phyloP scores from a whole-genome alignment of 2,329 filamentous ascomycete species.

The Alternaria panax region DNA sequence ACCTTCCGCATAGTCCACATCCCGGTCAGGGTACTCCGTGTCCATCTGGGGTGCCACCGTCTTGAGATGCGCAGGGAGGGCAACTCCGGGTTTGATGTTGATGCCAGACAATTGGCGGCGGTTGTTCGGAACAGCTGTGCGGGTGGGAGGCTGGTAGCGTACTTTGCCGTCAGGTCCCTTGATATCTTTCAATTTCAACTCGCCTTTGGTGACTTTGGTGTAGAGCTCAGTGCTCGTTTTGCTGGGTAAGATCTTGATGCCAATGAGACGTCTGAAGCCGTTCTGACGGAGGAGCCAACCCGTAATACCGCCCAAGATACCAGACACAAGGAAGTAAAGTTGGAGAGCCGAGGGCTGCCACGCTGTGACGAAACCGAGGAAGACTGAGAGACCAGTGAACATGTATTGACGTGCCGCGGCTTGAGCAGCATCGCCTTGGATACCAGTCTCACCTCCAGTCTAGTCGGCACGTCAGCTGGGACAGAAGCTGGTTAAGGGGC shows the following conservation, averaged over 20 bases:
- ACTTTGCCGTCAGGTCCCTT: conserved; percentile 35
- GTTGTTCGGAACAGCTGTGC: conserved; percentile 11
- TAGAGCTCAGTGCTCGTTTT: conserved; percentile 36
- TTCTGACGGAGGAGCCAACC: conserved; percentile 49
- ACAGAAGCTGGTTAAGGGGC: conserved; percentile 10
- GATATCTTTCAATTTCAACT: conserved; percentile 35
- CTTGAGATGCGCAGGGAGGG: conserved; percentile 36
- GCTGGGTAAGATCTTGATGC: conserved; percentile 42
- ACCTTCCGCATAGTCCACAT: conserved; percentile 33
- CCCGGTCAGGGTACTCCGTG: conserved; percentile 26
- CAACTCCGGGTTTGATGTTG: conserved; percentile 35
- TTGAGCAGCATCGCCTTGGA: conserved; percentile 28
- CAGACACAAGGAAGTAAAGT: conserved; percentile 65
- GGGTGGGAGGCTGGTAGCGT: conserved; percentile 38
- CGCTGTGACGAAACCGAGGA: conserved; percentile 63
- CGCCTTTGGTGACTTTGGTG: conserved; percentile 34
- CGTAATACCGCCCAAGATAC: conserved; percentile 51
- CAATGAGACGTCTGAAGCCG: conserved; percentile 47
- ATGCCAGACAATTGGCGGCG: conserved; percentile 29
- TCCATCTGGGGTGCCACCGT: conserved; percentile 22
- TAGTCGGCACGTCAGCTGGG: conserved; percentile 38
- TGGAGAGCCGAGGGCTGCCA: conserved; percentile 66
- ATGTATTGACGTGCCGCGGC: conserved; percentile 50
- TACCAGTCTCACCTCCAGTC: conserved; percentile 60
- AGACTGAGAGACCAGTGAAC: conserved; percentile 59